phyloP scores from a whole-genome alignment of 495 filamentous ascomycete genomes.

The Tuber umbilicatum region DNA sequence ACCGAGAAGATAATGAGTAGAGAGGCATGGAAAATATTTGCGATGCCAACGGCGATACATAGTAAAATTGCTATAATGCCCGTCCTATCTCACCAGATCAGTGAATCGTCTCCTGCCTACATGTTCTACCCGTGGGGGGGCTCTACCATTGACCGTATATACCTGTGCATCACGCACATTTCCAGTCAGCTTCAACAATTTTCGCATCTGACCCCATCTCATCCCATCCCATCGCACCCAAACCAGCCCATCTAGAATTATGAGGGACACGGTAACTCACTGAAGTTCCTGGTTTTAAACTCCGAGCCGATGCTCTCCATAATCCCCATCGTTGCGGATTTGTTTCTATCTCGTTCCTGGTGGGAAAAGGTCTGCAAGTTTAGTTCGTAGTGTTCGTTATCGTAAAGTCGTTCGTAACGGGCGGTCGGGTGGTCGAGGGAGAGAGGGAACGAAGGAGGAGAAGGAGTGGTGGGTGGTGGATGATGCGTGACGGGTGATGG shows the following conservation, averaged over 20 bases:
- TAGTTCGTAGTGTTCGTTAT: not conserved
- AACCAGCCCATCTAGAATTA: not conserved
- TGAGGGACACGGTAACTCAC: slow-evolving; percentile 53
- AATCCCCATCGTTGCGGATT: slow-evolving; percentile 46
- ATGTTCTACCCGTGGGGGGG: slow-evolving; percentile 11
- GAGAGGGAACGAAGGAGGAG: not conserved
- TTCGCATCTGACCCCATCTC: slow-evolving; percentile 11
- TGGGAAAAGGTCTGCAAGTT: not conserved
- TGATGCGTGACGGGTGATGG: not conserved
- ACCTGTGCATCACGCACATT: slow-evolving; percentile 53
- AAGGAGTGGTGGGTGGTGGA: not conserved
- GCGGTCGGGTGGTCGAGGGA: not conserved
- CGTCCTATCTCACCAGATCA: slow-evolving; percentile 55
- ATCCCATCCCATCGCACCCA: slow-evolving; percentile 11
- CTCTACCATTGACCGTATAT: slow-evolving; percentile 97
- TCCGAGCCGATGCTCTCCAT: slow-evolving; percentile 52
- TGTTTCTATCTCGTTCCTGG: slow-evolving; percentile 8
- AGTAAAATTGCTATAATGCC: slow-evolving; percentile 90
- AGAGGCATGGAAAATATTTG: slow-evolving; percentile 67
- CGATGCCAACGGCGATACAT: slow-evolving; percentile 89
- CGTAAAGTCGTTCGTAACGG: not conserved
- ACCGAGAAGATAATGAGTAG: slow-evolving; percentile 73
- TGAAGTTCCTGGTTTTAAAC: slow-evolving; percentile 95
- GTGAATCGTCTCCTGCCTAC: slow-evolving; percentile 6
- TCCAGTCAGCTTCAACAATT: slow-evolving; percentile 38